Conservation (phyloP, 2,329 filamentous ascomycete genomes). For the Sclerotinia glacialis region DNA sequence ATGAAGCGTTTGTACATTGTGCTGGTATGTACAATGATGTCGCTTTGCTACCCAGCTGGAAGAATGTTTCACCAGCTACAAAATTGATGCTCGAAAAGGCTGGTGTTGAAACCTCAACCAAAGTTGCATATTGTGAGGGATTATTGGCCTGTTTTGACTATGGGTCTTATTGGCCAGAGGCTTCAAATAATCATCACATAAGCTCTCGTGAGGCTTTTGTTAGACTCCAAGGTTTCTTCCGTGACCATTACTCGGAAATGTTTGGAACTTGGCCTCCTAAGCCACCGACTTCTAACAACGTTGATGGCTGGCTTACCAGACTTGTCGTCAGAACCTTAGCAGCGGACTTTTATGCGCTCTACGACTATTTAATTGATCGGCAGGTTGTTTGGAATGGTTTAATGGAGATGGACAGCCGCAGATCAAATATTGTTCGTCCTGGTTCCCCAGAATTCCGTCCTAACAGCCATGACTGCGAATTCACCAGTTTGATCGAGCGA, state of each 20-base stretch:
- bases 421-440: conserved; percentile 60
- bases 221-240: conserved; percentile 58
- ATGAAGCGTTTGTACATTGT: conserved; percentile 65
- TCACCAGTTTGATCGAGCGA: conserved; percentile 64
- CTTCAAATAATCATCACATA: conserved; percentile 37
- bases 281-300: conserved; percentile 41
- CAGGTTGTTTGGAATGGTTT: conserved; percentile 64
- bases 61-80: conserved; percentile 58
- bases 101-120: conserved; percentile 59
- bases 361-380: conserved; percentile 68
- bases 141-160: conserved; percentile 60
- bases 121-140: conserved; percentile 60
- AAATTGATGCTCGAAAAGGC: conserved; percentile 61
- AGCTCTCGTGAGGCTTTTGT: conserved; percentile 50
- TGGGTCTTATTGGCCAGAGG: conserved; percentile 56
- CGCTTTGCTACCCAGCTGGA: conserved; percentile 56
- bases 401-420: conserved; percentile 58
- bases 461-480: conserved; percentile 49
- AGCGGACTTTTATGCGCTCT: conserved; percentile 64
- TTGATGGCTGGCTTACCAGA: conserved; percentile 60
- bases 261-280: conserved; percentile 63
- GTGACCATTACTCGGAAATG: conserved; percentile 53
- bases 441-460: conserved; percentile 50
- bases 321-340: conserved; percentile 57
- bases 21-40: conserved; percentile 58